Conservation (phyloP, 495 filamentous ascomycete species). For the Chaetomium fimeti region DNA sequence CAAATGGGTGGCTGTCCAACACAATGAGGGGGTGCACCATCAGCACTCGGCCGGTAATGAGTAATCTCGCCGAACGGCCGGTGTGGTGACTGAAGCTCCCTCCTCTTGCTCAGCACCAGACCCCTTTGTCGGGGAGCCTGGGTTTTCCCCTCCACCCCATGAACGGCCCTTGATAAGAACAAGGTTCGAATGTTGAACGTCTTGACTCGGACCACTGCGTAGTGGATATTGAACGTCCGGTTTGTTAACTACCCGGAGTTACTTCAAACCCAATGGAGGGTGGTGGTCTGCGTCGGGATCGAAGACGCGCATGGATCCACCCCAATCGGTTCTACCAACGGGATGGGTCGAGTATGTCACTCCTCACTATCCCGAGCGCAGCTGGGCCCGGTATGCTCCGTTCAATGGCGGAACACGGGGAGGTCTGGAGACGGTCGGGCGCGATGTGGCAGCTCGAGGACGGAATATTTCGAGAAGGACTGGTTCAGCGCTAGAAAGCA, state of each 20-base stretch:
- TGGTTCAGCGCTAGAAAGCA: background rate
- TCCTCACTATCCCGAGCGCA: too few relatives aligned
- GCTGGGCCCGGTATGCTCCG: background rate
- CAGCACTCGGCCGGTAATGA: slow-evolving; percentile 18
- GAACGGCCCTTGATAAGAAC: background rate
- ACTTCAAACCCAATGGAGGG: background rate
- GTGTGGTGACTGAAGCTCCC: background rate
- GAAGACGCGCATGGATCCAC: background rate
- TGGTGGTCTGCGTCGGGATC: background rate
- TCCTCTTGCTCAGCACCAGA: background rate
- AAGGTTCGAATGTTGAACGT: background rate
- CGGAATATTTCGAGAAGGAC: background rate
- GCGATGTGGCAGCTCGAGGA: too few relatives aligned
- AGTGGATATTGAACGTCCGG: slow-evolving; percentile 16
- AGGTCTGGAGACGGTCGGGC: too few relatives aligned
- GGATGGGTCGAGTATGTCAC: too few relatives aligned
- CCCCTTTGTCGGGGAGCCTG: background rate
- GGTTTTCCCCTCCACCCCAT: background rate
- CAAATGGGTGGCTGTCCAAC: background rate
- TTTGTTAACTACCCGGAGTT: slow-evolving; percentile 23
- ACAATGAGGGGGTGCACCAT: slow-evolving; percentile 9
- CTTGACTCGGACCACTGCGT: slow-evolving; percentile 13
- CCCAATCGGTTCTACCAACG: background rate
- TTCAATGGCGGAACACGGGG: background rate
- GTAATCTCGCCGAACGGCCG: slow-evolving; percentile 16